Evolutionary conservation across 208 protist genomes (phyloP).

Genomic region (Blechomonas ayalai): DNA sequence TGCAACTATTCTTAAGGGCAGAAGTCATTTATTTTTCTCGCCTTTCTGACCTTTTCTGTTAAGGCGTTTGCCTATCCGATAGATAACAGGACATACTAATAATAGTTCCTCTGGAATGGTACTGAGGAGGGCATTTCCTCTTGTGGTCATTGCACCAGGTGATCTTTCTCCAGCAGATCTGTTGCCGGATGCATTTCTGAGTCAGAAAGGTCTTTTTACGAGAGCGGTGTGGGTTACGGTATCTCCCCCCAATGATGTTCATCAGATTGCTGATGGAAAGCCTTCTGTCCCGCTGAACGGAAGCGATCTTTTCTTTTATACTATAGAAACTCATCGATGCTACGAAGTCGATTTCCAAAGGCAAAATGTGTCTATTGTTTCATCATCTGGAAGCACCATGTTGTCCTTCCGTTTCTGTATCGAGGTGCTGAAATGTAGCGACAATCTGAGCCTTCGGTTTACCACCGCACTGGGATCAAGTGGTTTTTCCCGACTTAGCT

Average conservation of each 20-base stretch:
- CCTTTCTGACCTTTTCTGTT: no score
- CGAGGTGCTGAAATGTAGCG: no score
- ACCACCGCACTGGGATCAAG: not conserved
- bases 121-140: slow-evolving; percentile 4
- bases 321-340: no score
- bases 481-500: no score
- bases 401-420: slow-evolving; percentile 13
- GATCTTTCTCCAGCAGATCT: not conserved
- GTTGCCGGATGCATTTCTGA: not conserved
- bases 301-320: slow-evolving; percentile 1
- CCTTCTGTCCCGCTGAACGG: no score
- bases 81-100: no score
- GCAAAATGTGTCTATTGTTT: not conserved
- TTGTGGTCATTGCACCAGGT: slow-evolving; percentile 2
- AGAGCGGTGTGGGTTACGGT: not conserved
- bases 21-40: no score
- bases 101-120: slow-evolving; percentile 2
- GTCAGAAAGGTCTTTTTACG: slow-evolving; percentile 2
- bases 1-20: no score
- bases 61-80: no score
- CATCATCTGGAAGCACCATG: not conserved
- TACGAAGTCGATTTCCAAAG: no score
- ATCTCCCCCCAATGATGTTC: not conserved
- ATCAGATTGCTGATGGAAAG: not conserved
- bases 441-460: not conserved